Evolutionary conservation across 2,329 filamentous ascomycete genomes (phyloP).

Genomic region (Exutisphaerella laricina): DNA sequence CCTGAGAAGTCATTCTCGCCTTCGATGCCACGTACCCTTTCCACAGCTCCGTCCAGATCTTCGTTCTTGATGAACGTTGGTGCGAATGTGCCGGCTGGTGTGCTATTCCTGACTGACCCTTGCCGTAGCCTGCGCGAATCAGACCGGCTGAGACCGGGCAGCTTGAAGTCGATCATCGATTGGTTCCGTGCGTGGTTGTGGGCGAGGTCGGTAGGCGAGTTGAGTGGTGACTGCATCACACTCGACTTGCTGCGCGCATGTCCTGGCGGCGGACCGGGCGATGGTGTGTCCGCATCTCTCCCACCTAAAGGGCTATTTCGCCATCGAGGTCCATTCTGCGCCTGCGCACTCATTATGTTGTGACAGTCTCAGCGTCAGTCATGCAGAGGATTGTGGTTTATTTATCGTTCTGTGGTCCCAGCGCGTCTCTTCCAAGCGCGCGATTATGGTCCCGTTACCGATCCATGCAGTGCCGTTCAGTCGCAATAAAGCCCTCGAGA

Average conservation of each 20-base stretch:
- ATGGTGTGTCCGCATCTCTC: constrained; percentile 55
- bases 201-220: constrained; percentile 34
- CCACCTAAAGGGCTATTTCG: constrained; percentile 76
- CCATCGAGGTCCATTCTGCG: constrained; percentile 61
- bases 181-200: constrained; percentile 62
- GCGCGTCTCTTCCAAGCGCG: constrained; percentile 17
- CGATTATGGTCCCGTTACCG: constrained; percentile 7
- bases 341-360: constrained; percentile 48
- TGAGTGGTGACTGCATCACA: constrained; percentile 59
- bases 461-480: constrained; percentile 5
- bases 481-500: neutral
- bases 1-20: constrained; percentile 99
- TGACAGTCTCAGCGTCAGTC: too few species aligned
- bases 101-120: constrained; percentile 59
- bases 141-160: constrained; percentile 19
- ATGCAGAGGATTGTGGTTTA: too few species aligned
- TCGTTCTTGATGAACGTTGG: constrained; percentile 93
- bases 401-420: constrained; percentile 18
- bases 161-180: constrained; percentile 52
- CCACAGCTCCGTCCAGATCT: constrained; percentile 57
- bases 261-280: constrained; percentile 51
- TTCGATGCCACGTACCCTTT: constrained; percentile 67
- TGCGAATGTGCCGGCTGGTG: constrained; percentile 78
- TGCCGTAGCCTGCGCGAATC: constrained; percentile 34
- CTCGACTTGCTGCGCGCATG: constrained; percentile 67